A percentile compares a stretch with the other conserved stretches of the same genome.
phyloP scores from a whole-genome alignment of 2,329 filamentous ascomycete species.

The Microdochium bolleyi region DNA sequence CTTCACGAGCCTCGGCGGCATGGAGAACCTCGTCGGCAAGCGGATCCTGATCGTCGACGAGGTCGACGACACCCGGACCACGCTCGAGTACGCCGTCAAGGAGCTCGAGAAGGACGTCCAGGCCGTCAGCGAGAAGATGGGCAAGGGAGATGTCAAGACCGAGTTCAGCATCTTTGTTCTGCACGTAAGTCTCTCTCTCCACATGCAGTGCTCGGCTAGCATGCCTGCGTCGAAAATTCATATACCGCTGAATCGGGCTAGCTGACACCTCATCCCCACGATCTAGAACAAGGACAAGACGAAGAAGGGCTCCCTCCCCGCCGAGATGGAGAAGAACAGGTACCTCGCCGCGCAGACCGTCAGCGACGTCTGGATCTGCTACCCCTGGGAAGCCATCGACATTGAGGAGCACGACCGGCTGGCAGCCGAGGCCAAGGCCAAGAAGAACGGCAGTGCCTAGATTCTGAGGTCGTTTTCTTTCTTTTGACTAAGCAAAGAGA shows the following conservation, averaged over 20 bases:
- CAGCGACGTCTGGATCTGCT: constrained; percentile 96
- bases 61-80: constrained; percentile 76
- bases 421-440: constrained; percentile 40
- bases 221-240: too few relatives aligned
- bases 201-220: too few relatives aligned
- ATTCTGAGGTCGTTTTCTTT: too few relatives aligned
- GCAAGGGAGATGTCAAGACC: constrained; percentile 63
- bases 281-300: constrained; percentile 87
- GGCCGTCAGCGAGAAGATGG: constrained; percentile 64
- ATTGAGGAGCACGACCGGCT: constrained; percentile 85
- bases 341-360: constrained; percentile 86
- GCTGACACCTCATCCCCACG: constrained; percentile 1
- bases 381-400: constrained; percentile 93
- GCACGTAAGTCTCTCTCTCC: constrained; percentile 53
- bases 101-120: constrained; percentile 87
- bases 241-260: constrained; percentile 3
- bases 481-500: too few relatives aligned
- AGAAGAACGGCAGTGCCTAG: constrained; percentile 13
- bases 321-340: constrained; percentile 62
- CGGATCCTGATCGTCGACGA: constrained; percentile 81
- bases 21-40: constrained; percentile 74
- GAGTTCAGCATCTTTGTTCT: constrained; percentile 93
- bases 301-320: constrained; percentile 83
- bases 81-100: constrained; percentile 70
- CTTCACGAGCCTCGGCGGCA: constrained; percentile 58